Base-by-base conservation (phyloP, 192 early-diverging fungal genomes). In the Coemansia sp. region DNA sequence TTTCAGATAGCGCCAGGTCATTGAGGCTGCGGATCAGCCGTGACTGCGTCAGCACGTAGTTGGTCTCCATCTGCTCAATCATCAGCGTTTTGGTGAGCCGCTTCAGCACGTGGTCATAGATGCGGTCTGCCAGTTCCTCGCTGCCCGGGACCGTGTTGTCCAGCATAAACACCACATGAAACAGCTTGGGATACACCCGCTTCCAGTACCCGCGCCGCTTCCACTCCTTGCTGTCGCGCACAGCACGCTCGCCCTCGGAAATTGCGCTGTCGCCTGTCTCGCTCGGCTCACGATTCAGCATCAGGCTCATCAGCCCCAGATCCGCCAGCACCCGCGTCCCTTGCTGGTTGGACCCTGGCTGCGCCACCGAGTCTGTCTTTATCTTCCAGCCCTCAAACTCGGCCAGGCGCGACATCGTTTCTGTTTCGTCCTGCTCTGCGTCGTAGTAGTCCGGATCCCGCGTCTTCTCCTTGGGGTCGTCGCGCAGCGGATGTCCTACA, bases 401-500 rank as follows among this genome's bases (percentile, higher is more conserved):
- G 4, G 67, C 63, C 23, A 76, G 57, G 45, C 66, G 63, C 15
- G 63, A 57, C 73, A 76, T 61, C 1, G 57, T 48, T 15, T 84
- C 82, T 5, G 71, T 68, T 13, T 81, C 81, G 58, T 69, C 81
- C 63, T 53, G 82, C 70, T 81, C 87, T 53, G 57, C 81, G 57
- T 63, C 84, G 48, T 77, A 80, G 41, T 81, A 90, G 76, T 39
- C 88, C 80, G 35, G 88, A 82, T 74, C 86, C 66, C 40, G 62
- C 20, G 73, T 53, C 68, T 68, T 71, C 28, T 68, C 75, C 21
- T 70, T 78, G 19, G 69, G 63, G 45, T 78, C 75, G 47, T 82
- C 78, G 14, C 70, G 59, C 52, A 83, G 71, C 15, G 87, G 86
- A 48, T 88, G 87, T 0, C 89, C 89, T 3, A 90, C 80, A 85